These are phyloP conservation scores for Dendrocalamus latiflorus DNA, from an alignment of 202 grass and related monocot genomes.

Conservation along the genomic window DNA sequence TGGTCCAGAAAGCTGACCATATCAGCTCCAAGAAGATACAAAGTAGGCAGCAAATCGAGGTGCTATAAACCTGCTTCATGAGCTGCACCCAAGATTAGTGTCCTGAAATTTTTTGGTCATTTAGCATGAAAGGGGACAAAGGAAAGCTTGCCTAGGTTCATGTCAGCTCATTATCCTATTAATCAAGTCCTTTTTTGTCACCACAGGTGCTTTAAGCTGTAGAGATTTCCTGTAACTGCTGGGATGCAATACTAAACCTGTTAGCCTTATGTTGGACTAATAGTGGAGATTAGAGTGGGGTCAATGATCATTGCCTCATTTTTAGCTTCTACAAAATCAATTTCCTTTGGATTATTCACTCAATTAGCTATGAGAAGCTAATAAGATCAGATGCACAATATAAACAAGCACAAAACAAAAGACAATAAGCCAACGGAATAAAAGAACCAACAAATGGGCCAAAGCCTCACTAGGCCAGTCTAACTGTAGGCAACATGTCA, in stretches of 20 bases:
- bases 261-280: neutral
- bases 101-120: no score
- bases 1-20: neutral
- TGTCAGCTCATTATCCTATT: neutral
- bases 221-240: neutral
- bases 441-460: no score
- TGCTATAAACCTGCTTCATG: neutral
- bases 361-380: no score
- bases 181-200: neutral
- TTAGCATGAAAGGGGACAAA: neutral
- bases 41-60: neutral
- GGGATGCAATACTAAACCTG: neutral
- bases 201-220: neutral
- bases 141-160: neutral
- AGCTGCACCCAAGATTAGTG: neutral
- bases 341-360: no score
- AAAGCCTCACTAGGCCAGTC: no score
- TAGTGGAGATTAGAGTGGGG: no score
- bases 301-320: no score
- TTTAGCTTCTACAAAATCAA: no score
- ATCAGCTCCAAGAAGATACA: neutral
- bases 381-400: no score
- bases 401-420: no score
- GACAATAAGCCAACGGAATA: no score
- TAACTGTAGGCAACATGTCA: no score